phyloP scores from a whole-genome alignment of 2,329 filamentous ascomycete genomes.

The Arthrobotrys conoides region DNA sequence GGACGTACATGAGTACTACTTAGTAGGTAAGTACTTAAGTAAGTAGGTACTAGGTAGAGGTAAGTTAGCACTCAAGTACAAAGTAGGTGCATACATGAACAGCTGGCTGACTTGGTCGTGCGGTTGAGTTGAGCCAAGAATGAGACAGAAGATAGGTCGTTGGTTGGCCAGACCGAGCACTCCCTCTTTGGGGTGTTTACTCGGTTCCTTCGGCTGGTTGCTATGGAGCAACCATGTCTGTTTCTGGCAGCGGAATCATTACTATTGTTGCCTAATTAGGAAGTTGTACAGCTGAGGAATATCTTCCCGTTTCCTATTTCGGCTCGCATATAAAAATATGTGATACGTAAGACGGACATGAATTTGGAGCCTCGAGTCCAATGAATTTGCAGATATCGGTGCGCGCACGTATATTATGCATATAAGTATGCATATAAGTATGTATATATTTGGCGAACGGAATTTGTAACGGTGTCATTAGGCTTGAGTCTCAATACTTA shows the following conservation, averaged over 20 bases:
- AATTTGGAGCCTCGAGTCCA: too few relatives aligned
- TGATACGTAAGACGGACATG: too few relatives aligned
- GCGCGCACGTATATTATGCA: too few relatives aligned
- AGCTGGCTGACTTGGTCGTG: slow-evolving; percentile 20
- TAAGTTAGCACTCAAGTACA: too few relatives aligned
- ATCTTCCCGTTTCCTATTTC: background rate
- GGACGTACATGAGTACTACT: slow-evolving; percentile 1
- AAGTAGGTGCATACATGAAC: background rate
- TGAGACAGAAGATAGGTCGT: slow-evolving; percentile 10
- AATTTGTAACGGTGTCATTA: too few relatives aligned
- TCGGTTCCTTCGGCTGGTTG: background rate
- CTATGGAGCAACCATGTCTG: slow-evolving; percentile 33
- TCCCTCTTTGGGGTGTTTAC: slow-evolving; percentile 39
- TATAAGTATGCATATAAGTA: too few relatives aligned
- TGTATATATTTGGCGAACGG: too few relatives aligned
- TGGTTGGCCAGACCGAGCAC: slow-evolving; percentile 11
- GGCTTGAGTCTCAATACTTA: too few relatives aligned
- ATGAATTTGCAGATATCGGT: too few relatives aligned
- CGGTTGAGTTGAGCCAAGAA: slow-evolving; percentile 14
- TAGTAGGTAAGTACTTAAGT: too few relatives aligned
- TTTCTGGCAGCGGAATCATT: background rate
- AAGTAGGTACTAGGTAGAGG: too few relatives aligned
- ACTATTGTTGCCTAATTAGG: background rate
- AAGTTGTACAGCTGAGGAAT: background rate
- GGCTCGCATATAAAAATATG: too few relatives aligned